Percentiles rank a stretch among this genome's conserved stretches.
Evolutionary conservation across 2,329 filamentous ascomycete species (phyloP).

Genomic region (Alternaria hordeiaustralica): DNA sequence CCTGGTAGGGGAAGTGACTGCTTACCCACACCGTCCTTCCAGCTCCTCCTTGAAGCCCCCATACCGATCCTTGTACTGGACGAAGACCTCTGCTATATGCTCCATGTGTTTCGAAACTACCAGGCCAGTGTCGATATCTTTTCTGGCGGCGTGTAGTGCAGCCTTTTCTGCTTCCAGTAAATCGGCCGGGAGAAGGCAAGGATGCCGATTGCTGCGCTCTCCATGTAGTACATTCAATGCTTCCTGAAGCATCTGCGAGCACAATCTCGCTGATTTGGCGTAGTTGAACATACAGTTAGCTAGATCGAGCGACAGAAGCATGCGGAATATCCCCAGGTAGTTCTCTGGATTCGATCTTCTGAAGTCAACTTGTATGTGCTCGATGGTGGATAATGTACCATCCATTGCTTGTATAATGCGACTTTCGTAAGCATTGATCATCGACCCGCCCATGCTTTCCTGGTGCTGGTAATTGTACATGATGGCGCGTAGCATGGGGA

Average conservation of each 20-base stretch:
- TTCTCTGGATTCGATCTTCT: neutral
- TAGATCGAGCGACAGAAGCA: neutral
- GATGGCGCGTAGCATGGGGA: neutral
- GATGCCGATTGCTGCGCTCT: neutral
- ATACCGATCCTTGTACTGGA: neutral
- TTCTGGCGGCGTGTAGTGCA: neutral
- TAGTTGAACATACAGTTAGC: neutral
- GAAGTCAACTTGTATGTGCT: neutral
- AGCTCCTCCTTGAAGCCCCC: neutral
- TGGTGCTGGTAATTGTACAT: neutral
- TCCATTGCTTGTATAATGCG: neutral
- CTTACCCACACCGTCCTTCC: neutral
- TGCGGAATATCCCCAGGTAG: neutral
- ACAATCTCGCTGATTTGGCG: neutral
- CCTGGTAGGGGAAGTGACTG: fast-evolving
- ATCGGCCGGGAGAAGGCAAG: neutral
- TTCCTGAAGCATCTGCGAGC: neutral
- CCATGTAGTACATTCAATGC: neutral
- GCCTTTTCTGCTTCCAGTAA: neutral
- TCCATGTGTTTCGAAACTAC: neutral
- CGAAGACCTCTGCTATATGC: neutral
- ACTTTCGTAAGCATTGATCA: neutral
- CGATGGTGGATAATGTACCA: neutral
- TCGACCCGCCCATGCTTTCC: neutral
- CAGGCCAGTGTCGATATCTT: neutral